These are phyloP conservation scores for Phialocephala sp. DNA, from an alignment of 2,329 filamentous ascomycete species.

Conservation along the genomic window DNA sequence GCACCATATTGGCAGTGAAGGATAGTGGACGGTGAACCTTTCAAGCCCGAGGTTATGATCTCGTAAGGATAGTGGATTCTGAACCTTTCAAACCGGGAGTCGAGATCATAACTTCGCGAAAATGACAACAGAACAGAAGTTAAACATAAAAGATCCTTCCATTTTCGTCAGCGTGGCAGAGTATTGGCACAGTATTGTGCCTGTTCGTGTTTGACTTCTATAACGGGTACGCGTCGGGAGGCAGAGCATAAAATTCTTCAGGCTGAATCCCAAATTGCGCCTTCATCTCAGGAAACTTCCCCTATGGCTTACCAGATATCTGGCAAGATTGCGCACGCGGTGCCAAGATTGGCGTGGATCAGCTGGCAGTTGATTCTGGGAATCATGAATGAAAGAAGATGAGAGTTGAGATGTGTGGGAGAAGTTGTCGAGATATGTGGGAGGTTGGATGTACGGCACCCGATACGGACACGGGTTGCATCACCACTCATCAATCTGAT, in stretches of 20 bases:
- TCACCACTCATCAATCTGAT: slow-evolving; percentile 4
- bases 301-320: not conserved
- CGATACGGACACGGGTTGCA: slow-evolving; percentile 3
- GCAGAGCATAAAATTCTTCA: slow-evolving; percentile 11
- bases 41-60: not conserved
- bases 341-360: not conserved
- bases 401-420: slow-evolving; percentile 1
- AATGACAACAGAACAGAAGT: slow-evolving; percentile 1
- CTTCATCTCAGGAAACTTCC: slow-evolving; percentile 6
- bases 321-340: slow-evolving; percentile 9
- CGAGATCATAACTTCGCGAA: slow-evolving; percentile 6
- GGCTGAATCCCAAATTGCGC: slow-evolving; percentile 17
- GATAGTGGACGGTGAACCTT: slow-evolving; percentile 3
- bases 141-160: slow-evolving; percentile 6
- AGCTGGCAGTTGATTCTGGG: not conserved
- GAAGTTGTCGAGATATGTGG: not conserved
- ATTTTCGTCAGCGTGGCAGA: not conserved
- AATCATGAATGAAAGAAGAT: not conserved
- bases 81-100: slow-evolving; percentile 2
- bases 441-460: slow-evolving; percentile 7
- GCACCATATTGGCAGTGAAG: slow-evolving; percentile 29
- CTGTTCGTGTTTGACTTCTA: slow-evolving; percentile 5
- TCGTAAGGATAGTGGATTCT: not conserved
- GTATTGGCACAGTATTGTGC: not conserved
- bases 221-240: slow-evolving; percentile 13